These are phyloP conservation scores for Ophiostoma montium DNA, from an alignment of 2,329 filamentous ascomycete species.

Conservation along the genomic window DNA sequence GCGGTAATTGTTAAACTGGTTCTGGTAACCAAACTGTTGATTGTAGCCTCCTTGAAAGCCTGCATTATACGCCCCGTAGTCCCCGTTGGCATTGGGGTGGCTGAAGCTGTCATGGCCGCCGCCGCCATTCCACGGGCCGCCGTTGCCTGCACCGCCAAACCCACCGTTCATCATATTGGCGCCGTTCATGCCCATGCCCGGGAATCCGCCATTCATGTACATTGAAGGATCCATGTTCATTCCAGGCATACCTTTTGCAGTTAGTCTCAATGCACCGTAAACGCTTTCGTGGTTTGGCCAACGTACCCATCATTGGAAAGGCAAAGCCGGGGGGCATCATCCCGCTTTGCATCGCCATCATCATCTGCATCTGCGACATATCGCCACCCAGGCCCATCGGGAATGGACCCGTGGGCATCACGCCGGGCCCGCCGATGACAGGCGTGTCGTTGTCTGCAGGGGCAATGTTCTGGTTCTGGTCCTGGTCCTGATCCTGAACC, in stretches of 20 bases:
- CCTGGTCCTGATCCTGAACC: slow-evolving; percentile 2
- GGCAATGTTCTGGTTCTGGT: background rate
- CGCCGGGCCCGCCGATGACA: slow-evolving; percentile 16
- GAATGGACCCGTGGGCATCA: background rate
- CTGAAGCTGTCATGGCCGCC: slow-evolving; percentile 81
- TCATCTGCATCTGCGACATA: slow-evolving; percentile 66
- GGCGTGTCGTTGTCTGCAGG: background rate
- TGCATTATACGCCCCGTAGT: slow-evolving; percentile 67
- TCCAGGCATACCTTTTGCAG: slow-evolving; percentile 22
- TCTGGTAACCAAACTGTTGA: slow-evolving; percentile 64
- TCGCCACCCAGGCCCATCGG: slow-evolving; percentile 32
- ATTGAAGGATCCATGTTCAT: slow-evolving; percentile 79
- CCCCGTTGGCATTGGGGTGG: slow-evolving; percentile 69
- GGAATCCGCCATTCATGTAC: slow-evolving; percentile 62
- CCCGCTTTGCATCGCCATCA: slow-evolving; percentile 63
- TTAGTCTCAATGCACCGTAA: background rate
- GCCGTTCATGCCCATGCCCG: slow-evolving; percentile 64
- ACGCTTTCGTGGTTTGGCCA: too few relatives aligned
- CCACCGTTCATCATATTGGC: slow-evolving; percentile 65
- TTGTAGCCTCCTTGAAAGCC: slow-evolving; percentile 65
- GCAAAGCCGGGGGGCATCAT: slow-evolving; percentile 40
- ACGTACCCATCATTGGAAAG: slow-evolving; percentile 80
- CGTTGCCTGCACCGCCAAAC: slow-evolving; percentile 59
- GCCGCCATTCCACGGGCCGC: slow-evolving; percentile 65
- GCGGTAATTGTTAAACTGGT: slow-evolving; percentile 66